Percentiles rank a stretch among this genome's conserved stretches.
Conservation (phyloP, 805 yeast species). For the Candida dajiaensis region DNA sequence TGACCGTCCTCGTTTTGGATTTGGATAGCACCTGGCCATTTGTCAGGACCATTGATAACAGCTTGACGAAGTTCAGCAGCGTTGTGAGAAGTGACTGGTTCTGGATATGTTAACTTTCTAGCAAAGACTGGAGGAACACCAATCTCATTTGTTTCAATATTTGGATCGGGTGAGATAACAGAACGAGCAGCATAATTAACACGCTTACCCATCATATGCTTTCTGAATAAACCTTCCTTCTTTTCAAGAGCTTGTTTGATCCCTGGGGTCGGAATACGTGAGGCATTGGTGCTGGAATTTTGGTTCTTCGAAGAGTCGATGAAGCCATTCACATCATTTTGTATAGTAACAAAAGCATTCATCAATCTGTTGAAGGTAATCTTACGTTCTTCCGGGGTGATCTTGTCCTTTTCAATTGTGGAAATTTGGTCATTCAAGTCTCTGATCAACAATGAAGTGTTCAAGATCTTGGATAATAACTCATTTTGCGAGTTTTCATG, state of each 20-base stretch:
- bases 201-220: constrained; percentile 99
- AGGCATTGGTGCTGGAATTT: constrained; percentile 56
- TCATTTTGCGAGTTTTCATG: constrained; percentile 95
- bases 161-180: constrained; percentile 98
- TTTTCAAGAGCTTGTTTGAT: constrained; percentile 95
- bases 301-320: constrained; percentile 89
- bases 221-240: constrained; percentile 97
- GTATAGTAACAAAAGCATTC: constrained; percentile 93
- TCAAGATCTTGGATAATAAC: constrained; percentile 70
- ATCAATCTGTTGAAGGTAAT: constrained; percentile 80
- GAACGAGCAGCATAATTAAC: constrained; percentile 99
- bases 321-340: constrained; percentile 90
- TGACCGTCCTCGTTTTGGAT: constrained; percentile 95
- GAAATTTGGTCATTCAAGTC: constrained; percentile 85
- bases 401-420: constrained; percentile 49
- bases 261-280: constrained; percentile 79
- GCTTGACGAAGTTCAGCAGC: constrained; percentile 89
- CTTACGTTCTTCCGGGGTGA: constrained; percentile 65
- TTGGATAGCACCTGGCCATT: constrained; percentile 98
- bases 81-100: constrained; percentile 92
- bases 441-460: constrained; percentile 75
- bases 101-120: constrained; percentile 91
- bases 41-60: constrained; percentile 94
- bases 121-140: constrained; percentile 99
- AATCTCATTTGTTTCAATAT: constrained; percentile 93